Percentiles rank a stretch among this genome's conserved stretches.
Conservation (phyloP, 495 filamentous ascomycete species). For the Tuber umbilicatum region DNA sequence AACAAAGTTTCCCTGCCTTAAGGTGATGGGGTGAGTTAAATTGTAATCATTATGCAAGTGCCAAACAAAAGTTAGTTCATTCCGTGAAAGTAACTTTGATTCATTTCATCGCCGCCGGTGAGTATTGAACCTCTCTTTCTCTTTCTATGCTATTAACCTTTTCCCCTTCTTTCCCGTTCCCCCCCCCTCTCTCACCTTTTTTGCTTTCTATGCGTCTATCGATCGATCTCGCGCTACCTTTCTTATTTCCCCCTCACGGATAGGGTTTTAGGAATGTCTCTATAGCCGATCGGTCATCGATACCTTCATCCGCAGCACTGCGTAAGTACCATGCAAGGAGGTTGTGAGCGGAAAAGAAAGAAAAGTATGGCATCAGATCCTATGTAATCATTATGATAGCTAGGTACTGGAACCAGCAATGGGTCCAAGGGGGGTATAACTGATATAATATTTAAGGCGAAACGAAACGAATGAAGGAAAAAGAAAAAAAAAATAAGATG, state of each 20-base stretch:
- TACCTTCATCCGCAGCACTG: background rate
- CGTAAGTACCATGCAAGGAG: background rate
- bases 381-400: conserved; percentile 13
- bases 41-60: conserved; percentile 36
- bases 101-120: conserved; percentile 23
- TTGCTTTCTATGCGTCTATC: conserved; percentile 20
- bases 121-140: conserved; percentile 28
- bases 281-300: conserved; percentile 6
- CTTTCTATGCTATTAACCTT: conserved; percentile 15
- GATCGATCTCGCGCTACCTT: conserved; percentile 25
- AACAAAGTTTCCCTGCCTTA: conserved; percentile 12
- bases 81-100: conserved; percentile 34
- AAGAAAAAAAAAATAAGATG: conserved; percentile 1
- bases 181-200: conserved; percentile 5
- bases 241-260: background rate
- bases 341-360: background rate
- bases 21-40: conserved; percentile 39
- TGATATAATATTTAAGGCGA: background rate
- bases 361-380: background rate
- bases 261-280: background rate
- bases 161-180: background rate
- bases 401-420: conserved; percentile 24
- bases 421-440: background rate
- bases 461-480: background rate
- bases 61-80: background rate